These are phyloP conservation scores for Lentinula novae-zelandiae DNA, from an alignment of 1,284 basidiomycete genomes.

Conservation along the genomic window DNA sequence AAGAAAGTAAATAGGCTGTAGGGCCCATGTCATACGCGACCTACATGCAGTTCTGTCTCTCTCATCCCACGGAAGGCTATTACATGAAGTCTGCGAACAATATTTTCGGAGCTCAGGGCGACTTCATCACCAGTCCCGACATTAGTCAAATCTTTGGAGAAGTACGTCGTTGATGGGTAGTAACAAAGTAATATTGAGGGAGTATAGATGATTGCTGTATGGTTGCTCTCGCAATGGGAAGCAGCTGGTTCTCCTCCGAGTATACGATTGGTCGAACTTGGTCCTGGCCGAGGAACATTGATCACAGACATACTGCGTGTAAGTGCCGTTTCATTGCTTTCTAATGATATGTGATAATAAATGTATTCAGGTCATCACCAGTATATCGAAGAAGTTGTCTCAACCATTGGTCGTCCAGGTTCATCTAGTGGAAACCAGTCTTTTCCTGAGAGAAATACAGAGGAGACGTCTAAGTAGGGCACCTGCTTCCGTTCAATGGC, in stretches of 20 bases:
- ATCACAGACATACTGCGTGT: slow-evolving; percentile 91
- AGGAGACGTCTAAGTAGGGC: slow-evolving; percentile 41
- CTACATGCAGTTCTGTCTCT: slow-evolving; percentile 88
- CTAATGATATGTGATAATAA: neutral
- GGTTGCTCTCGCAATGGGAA: slow-evolving; percentile 82
- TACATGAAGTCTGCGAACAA: slow-evolving; percentile 74
- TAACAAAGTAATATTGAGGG: slow-evolving; percentile 14
- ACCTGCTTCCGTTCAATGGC: slow-evolving; percentile 61
- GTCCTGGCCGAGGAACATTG: slow-evolving; percentile 91
- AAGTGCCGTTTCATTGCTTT: slow-evolving; percentile 23
- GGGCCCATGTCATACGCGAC: slow-evolving; percentile 84
- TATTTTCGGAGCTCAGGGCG: slow-evolving; percentile 85
- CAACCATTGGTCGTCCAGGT: slow-evolving; percentile 46
- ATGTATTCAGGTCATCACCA: slow-evolving; percentile 45
- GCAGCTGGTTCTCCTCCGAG: slow-evolving; percentile 46
- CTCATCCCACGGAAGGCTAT: slow-evolving; percentile 86
- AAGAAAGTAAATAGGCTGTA: slow-evolving; percentile 52
- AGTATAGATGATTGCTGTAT: slow-evolving; percentile 77
- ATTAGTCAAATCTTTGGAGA: slow-evolving; percentile 98
- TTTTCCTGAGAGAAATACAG: slow-evolving; percentile 65
- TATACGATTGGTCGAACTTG: slow-evolving; percentile 85
- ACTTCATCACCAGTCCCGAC: slow-evolving; percentile 97
- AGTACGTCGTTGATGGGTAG: slow-evolving; percentile 42
- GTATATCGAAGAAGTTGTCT: slow-evolving; percentile 36
- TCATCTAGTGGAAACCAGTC: slow-evolving; percentile 82